phyloP scores from a whole-genome alignment of 2,329 filamentous ascomycete genomes.

The Pseudocercospora vitis region DNA sequence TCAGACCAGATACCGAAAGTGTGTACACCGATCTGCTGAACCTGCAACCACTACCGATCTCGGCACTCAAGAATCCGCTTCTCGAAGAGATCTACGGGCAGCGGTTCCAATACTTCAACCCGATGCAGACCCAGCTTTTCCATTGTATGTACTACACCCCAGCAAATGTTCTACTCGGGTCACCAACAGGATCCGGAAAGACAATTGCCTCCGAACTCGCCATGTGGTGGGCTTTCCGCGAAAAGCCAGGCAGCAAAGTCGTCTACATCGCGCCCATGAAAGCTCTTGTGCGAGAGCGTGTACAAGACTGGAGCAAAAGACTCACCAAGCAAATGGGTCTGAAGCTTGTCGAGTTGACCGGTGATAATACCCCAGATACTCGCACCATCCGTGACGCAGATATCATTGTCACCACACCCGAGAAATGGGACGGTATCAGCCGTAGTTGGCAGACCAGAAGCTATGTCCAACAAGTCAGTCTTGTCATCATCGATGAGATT shows the following conservation, averaged over 20 bases:
- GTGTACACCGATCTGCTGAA: slow-evolving; percentile 93
- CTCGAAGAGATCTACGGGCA: slow-evolving; percentile 86
- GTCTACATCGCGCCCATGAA: slow-evolving; percentile 99
- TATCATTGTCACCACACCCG: slow-evolving; percentile 97
- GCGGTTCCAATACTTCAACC: slow-evolving; percentile 95
- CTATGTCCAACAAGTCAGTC: slow-evolving; percentile 89
- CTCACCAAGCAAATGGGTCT: slow-evolving; percentile 80
- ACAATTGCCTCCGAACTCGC: slow-evolving; percentile 93
- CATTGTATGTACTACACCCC: slow-evolving; percentile 92
- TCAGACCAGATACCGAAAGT: slow-evolving; percentile 94
- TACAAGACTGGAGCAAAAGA: slow-evolving; percentile 88
- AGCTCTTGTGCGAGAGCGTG: slow-evolving; percentile 90
- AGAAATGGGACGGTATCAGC: slow-evolving; percentile 99
- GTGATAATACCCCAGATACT: slow-evolving; percentile 97
- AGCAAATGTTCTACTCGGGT: slow-evolving; percentile 89
- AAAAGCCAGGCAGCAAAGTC: slow-evolving; percentile 91
- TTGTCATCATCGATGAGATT: slow-evolving; percentile 98
- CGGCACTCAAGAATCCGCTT: slow-evolving; percentile 80
- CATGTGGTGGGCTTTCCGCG: slow-evolving; percentile 99
- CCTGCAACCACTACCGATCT: slow-evolving; percentile 82
- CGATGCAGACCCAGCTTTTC: slow-evolving; percentile 99
- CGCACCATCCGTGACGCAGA: slow-evolving; percentile 93
- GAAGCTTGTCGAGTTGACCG: slow-evolving; percentile 91
- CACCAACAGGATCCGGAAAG: slow-evolving; percentile 95
- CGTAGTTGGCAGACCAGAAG: slow-evolving; percentile 97